Base-by-base conservation (phyloP, 768 basidiomycete genomes). In the Boletus sp. region DNA sequence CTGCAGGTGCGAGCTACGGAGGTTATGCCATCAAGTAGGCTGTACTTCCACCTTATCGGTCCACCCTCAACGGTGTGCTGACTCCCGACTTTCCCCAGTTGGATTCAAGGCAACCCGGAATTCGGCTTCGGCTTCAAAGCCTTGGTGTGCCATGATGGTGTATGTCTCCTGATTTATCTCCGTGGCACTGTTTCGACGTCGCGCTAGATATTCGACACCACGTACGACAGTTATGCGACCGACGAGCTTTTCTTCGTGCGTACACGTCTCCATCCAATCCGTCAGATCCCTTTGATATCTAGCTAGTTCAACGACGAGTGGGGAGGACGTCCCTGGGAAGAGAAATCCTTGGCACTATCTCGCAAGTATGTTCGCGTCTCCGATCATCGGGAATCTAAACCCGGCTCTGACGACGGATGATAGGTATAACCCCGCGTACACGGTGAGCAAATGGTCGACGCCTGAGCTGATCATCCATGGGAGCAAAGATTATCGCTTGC, bases 81-180 rank as follows among this genome's bases (percentile, higher is more conserved):
- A 64, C 39, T 39, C 45, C 24, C 36, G 9, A 24, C 45, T 32
- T 37, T 50, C 54, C 51, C 30, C 47, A 96, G 94, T 71, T 97
- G 92, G 92, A 94, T 97, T 52, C 91, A 96, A 74, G 92, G 94
- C 0, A 92, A 97, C 67, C 90, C 91, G 10, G 93, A 96, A 64
- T 92, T 79, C 60, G 86, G 82, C 4, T 93, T 94, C 68, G 81
- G 82, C 20, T 97, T 98, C 80, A 97, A 95, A 75, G 92, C 93
- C 5, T 78, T 98, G 42, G 83, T 95, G 12, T 88, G 86, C 63
- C 96, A 98, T 66, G 96, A 99, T 67, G 96, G 96, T 8, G 90
- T 94, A 69, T 52, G 47, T 76, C 72, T 37, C 55, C 56, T 52
- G 11, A 2, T 40, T 35, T 10, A 20, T 37, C 42, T 18, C 36